phyloP scores from a whole-genome alignment of 2,329 filamentous ascomycete species.

The Cordyceps farinosa region DNA sequence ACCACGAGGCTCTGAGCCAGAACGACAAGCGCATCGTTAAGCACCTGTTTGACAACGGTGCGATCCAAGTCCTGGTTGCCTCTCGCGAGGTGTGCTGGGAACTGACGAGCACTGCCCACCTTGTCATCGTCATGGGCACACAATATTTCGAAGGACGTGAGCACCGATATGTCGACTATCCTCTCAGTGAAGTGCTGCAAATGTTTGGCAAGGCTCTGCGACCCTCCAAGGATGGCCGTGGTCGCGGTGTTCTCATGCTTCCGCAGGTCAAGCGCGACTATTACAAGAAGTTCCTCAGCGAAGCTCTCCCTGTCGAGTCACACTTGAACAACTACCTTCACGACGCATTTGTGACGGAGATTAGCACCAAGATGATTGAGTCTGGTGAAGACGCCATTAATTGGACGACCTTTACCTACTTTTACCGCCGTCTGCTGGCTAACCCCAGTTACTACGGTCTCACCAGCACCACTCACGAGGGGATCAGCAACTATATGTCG shows the following conservation, averaged over 20 bases:
- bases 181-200: slow-evolving; percentile 87
- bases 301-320: slow-evolving; percentile 92
- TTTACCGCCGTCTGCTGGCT: slow-evolving; percentile 88
- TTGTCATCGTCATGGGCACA: slow-evolving; percentile 95
- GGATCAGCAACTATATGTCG: slow-evolving; percentile 88
- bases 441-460: slow-evolving; percentile 97
- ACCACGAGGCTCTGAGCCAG: slow-evolving; percentile 84
- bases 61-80: slow-evolving; percentile 76
- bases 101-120: slow-evolving; percentile 78
- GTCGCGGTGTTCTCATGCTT: slow-evolving; percentile 93
- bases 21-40: slow-evolving; percentile 93
- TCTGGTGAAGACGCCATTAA: slow-evolving; percentile 96
- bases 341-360: slow-evolving; percentile 94
- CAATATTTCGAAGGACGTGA: slow-evolving; percentile 96
- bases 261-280: slow-evolving; percentile 93
- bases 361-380: slow-evolving; percentile 92
- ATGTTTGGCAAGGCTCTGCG: slow-evolving; percentile 96
- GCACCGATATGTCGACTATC: slow-evolving; percentile 95
- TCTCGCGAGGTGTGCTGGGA: slow-evolving; percentile 95
- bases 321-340: slow-evolving; percentile 88
- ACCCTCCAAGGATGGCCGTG: slow-evolving; percentile 72
- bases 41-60: slow-evolving; percentile 84
- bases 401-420: slow-evolving; percentile 98
- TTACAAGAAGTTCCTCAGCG: slow-evolving; percentile 97
- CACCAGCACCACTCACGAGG: slow-evolving; percentile 83